A percentile compares a stretch with the other conserved stretches of the same genome.
Conservation (phyloP, 1,284 basidiomycete genomes). For the Lentinus polychrous region DNA sequence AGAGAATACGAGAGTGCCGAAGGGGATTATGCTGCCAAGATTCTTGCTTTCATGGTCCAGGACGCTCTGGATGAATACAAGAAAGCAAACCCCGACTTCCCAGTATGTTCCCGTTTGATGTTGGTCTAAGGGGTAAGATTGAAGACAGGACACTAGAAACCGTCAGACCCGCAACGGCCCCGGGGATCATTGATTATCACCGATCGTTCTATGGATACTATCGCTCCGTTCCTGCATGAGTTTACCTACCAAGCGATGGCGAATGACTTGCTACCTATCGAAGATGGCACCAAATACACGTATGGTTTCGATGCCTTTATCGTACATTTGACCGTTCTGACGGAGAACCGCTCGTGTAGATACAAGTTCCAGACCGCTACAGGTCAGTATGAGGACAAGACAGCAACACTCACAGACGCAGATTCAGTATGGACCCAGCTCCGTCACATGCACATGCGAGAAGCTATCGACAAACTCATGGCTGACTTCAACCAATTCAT, state of each 20-base stretch:
- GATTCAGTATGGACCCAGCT: conserved; percentile 91
- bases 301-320: conserved; percentile 34
- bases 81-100: conserved; percentile 79
- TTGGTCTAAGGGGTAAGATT: not conserved
- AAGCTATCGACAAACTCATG: conserved; percentile 96
- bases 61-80: conserved; percentile 80
- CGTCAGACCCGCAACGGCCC: conserved; percentile 58
- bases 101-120: conserved; percentile 38
- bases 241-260: conserved; percentile 99
- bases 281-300: conserved; percentile 83
- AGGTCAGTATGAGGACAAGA: conserved; percentile 83
- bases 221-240: conserved; percentile 91
- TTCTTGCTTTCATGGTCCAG: conserved; percentile 82
- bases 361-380: conserved; percentile 85
- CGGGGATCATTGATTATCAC: conserved; percentile 86
- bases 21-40: conserved; percentile 67
- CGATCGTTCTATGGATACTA: conserved; percentile 91
- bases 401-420: conserved; percentile 75
- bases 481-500: conserved; percentile 91
- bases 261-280: conserved; percentile 87
- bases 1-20: conserved; percentile 60
- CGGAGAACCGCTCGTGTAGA: conserved; percentile 28
- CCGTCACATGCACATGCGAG: conserved; percentile 97
- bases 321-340: not conserved
- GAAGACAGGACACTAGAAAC: conserved; percentile 41